Percentiles rank a stretch among this genome's conserved stretches.
These are phyloP conservation scores for Xylaria curta DNA, from an alignment of 495 filamentous ascomycete species.

Conservation along the genomic window DNA sequence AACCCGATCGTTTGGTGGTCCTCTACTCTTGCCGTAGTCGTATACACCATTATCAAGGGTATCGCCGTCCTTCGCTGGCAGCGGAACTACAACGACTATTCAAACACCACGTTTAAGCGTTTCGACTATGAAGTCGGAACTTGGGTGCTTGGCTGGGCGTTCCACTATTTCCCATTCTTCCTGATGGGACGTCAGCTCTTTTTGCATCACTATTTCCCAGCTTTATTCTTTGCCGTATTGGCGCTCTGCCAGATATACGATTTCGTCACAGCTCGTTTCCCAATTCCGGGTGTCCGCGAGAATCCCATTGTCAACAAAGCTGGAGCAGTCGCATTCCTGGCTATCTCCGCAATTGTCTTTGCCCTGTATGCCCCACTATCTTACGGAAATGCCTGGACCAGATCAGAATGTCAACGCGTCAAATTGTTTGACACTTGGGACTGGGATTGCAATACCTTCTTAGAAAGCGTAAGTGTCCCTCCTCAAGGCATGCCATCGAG, in stretches of 20 bases:
- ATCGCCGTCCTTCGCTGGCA: slow-evolving; percentile 93
- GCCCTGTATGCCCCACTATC: slow-evolving; percentile 83
- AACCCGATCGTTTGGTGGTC: slow-evolving; percentile 97
- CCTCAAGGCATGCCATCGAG: slow-evolving; percentile 44
- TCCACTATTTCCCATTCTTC: slow-evolving; percentile 97
- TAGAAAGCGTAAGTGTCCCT: slow-evolving; percentile 75
- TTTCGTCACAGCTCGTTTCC: slow-evolving; percentile 74
- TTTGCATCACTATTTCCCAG: slow-evolving; percentile 96
- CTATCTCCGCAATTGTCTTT: slow-evolving; percentile 76
- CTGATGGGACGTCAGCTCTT: slow-evolving; percentile 98
- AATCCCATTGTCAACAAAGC: slow-evolving; percentile 75
- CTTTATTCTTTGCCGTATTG: slow-evolving; percentile 92
- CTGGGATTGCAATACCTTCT: slow-evolving; percentile 95
- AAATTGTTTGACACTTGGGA: slow-evolving; percentile 93
- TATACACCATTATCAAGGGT: slow-evolving; percentile 85
- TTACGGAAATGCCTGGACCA: slow-evolving; percentile 95
- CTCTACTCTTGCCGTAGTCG: slow-evolving; percentile 77
- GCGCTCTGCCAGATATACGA: slow-evolving; percentile 88
- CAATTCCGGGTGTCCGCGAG: slow-evolving; percentile 69
- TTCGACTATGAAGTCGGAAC: slow-evolving; percentile 97
- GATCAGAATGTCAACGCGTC: slow-evolving; percentile 78
- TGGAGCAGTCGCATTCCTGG: slow-evolving; percentile 72
- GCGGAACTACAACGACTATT: slow-evolving; percentile 86
- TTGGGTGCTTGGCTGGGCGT: slow-evolving; percentile 89
- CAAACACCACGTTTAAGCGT: slow-evolving; percentile 80